Evolutionary conservation across 345 rosid species (phyloP).

Genomic region (Pistacia vera): DNA sequence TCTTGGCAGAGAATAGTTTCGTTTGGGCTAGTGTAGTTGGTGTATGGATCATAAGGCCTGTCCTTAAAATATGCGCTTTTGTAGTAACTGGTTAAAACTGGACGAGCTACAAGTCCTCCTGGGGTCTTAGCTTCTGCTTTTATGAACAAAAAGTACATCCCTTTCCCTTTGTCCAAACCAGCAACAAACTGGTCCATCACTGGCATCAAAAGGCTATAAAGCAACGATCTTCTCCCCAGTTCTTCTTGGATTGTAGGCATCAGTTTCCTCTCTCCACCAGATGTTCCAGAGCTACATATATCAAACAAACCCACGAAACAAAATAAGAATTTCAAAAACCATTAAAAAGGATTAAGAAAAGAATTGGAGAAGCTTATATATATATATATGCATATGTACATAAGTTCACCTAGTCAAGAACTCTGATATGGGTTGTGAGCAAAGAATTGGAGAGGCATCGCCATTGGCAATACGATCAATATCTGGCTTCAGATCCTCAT

Average conservation of each 20-base stretch:
- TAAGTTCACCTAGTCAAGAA: slow-evolving; percentile 52
- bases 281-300: slow-evolving; percentile 53
- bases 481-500: slow-evolving; percentile 53
- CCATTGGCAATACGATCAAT: slow-evolving; percentile 60
- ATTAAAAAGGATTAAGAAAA: not conserved
- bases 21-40: slow-evolving; percentile 59
- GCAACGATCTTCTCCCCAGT: slow-evolving; percentile 49
- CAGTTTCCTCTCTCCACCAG: slow-evolving; percentile 66
- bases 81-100: slow-evolving; percentile 61
- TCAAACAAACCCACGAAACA: not conserved
- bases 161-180: slow-evolving; percentile 55
- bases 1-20: slow-evolving; percentile 59
- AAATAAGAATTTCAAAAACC: too few relatives aligned
- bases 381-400: not conserved
- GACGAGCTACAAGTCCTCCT: slow-evolving; percentile 61
- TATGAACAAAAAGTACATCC: slow-evolving; percentile 61
- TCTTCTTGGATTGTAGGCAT: slow-evolving; percentile 64
- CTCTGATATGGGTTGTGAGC: slow-evolving; percentile 60
- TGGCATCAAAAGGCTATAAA: slow-evolving; percentile 61
- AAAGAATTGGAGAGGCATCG: slow-evolving; percentile 49
- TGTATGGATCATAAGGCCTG: slow-evolving; percentile 51
- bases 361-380: too few relatives aligned
- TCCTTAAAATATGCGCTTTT: slow-evolving; percentile 56
- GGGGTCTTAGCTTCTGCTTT: slow-evolving; percentile 65
- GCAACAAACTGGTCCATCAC: slow-evolving; percentile 53